Conservation (phyloP, 495 filamentous ascomycete species). For the Aspergillus homomorphus region DNA sequence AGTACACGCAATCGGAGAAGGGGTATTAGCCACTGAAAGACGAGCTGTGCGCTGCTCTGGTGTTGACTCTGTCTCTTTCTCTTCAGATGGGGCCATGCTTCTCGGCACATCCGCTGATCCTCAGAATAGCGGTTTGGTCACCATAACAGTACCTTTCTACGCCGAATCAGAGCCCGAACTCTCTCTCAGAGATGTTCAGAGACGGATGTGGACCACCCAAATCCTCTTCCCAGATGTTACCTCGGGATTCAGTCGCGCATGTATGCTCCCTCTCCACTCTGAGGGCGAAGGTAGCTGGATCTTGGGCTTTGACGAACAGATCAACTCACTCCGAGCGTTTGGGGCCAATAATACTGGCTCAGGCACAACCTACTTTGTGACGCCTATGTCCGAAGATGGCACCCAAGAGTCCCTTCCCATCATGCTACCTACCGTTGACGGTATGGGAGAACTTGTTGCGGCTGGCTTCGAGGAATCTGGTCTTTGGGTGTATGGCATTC, state of each 20-base stretch:
- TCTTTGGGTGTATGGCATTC: constrained; percentile 79
- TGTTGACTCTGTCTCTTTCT: constrained; percentile 78
- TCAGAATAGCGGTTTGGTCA: constrained; percentile 65
- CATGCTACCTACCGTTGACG: constrained; percentile 65
- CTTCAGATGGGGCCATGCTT: constrained; percentile 79
- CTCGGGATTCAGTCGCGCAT: constrained; percentile 72
- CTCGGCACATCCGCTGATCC: constrained; percentile 70
- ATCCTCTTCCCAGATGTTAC: constrained; percentile 81
- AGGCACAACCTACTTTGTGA: constrained; percentile 79
- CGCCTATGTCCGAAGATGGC: constrained; percentile 47
- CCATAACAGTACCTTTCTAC: constrained; percentile 79
- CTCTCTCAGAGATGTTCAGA: constrained; percentile 63
- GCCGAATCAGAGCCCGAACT: constrained; percentile 41
- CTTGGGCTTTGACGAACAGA: constrained; percentile 72
- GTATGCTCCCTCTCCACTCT: constrained; percentile 64
- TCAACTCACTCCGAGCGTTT: constrained; percentile 74
- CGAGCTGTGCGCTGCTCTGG: constrained; percentile 78
- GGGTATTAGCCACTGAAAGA: constrained; percentile 61
- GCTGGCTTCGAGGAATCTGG: constrained; percentile 70
- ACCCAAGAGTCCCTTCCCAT: constrained; percentile 52
- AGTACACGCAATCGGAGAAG: constrained; percentile 68
- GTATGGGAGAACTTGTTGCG: constrained; percentile 69
- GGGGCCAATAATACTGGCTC: constrained; percentile 69
- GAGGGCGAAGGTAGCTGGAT: constrained; percentile 75
- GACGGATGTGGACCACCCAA: constrained; percentile 83